These are phyloP conservation scores for Uncinocarpus reesii DNA, from an alignment of 2,329 filamentous ascomycete genomes.

Conservation along the genomic window DNA sequence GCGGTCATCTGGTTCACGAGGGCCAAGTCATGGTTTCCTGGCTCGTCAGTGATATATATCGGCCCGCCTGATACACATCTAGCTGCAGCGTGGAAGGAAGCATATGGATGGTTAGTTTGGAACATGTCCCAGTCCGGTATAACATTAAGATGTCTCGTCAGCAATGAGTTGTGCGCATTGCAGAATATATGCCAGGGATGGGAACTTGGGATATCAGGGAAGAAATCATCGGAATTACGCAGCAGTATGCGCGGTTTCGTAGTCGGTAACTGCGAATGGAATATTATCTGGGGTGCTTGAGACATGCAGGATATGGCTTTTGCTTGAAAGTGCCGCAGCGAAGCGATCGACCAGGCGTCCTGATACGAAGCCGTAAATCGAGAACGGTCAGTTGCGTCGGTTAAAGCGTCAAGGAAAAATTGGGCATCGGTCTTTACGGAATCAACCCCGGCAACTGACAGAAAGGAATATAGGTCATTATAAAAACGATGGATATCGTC, in stretches of 20 bases:
- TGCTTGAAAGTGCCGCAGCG: slow-evolving; percentile 64
- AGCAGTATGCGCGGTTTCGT: slow-evolving; percentile 63
- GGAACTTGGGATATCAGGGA: slow-evolving; percentile 66
- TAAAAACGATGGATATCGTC: slow-evolving; percentile 70
- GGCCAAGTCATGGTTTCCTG: slow-evolving; percentile 65
- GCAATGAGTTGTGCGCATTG: slow-evolving; percentile 78
- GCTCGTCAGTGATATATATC: slow-evolving; percentile 86
- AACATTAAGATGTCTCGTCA: slow-evolving; percentile 75
- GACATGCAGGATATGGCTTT: slow-evolving; percentile 92
- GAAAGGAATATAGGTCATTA: slow-evolving; percentile 80
- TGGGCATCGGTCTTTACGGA: slow-evolving; percentile 90
- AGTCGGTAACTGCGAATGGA: slow-evolving; percentile 69
- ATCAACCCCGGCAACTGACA: slow-evolving; percentile 63
- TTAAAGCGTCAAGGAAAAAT: slow-evolving; percentile 71
- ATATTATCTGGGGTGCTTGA: slow-evolving; percentile 73
- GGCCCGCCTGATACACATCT: slow-evolving; percentile 84
- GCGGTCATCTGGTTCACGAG: slow-evolving; percentile 76
- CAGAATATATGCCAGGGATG: slow-evolving; percentile 94
- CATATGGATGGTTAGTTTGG: slow-evolving; percentile 58
- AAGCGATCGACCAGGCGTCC: slow-evolving; percentile 72
- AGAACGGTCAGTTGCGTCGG: slow-evolving; percentile 57
- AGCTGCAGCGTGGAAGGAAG: slow-evolving; percentile 78
- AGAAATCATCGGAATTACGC: slow-evolving; percentile 84
- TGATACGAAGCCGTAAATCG: slow-evolving; percentile 65
- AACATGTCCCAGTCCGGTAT: slow-evolving; percentile 79